Percentiles rank a stretch among this genome's conserved stretches.
Conservation (phyloP, 78 protist species). For the Guillardia theta region DNA sequence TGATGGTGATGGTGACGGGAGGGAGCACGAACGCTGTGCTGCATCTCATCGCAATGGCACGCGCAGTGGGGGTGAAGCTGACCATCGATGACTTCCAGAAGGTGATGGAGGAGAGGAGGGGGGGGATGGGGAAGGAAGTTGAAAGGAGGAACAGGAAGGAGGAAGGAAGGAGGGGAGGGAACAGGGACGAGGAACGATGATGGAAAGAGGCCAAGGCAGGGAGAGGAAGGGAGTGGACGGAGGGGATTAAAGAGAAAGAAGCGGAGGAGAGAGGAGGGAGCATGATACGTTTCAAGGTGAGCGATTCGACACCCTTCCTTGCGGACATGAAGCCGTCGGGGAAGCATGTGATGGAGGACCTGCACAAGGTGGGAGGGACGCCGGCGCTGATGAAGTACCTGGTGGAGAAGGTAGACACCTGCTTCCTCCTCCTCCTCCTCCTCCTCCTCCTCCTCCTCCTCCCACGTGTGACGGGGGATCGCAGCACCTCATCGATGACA, state of each 20-base stretch:
- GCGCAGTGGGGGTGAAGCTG: constrained; percentile 49
- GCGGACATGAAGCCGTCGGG: constrained; percentile 72
- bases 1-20: constrained; percentile 63
- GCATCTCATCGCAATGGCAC: constrained; percentile 73
- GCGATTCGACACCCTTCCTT: constrained; percentile 59
- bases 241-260: too few species aligned
- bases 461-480: neutral
- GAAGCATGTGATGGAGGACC: constrained; percentile 76
- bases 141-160: too few species aligned
- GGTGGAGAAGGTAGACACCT: neutral
- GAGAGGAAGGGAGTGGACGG: too few species aligned
- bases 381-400: constrained; percentile 10
- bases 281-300: too few species aligned
- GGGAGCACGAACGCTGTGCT: constrained; percentile 78
- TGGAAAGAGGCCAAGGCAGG: too few species aligned
- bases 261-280: too few species aligned
- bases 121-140: too few species aligned
- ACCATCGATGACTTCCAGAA: constrained; percentile 61
- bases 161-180: too few species aligned
- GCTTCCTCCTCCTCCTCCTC: neutral
- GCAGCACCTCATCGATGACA: neutral
- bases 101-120: too few species aligned
- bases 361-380: constrained; percentile 58
- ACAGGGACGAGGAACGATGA: too few species aligned
- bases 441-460: neutral